Conservation (phyloP, 805 yeast species). For the Ogataea paradorogensis region DNA sequence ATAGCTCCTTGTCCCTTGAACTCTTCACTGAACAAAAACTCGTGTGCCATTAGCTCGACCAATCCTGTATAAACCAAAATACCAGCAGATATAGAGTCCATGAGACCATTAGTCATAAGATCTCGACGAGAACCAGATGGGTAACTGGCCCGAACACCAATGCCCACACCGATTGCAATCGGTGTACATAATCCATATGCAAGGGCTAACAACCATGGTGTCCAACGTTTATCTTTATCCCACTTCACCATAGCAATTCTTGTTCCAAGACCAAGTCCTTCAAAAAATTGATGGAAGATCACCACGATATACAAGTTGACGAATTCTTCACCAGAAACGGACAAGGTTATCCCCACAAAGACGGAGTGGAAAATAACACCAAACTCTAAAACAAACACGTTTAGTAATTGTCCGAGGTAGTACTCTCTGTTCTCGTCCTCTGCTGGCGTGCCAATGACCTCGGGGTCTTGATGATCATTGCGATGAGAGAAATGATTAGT, state of each 20-base stretch:
- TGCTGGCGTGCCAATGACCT: slow-evolving; percentile 39
- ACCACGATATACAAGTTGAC: slow-evolving; percentile 65
- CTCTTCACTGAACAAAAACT: slow-evolving; percentile 59
- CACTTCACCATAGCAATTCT: slow-evolving; percentile 58
- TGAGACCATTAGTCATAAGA: slow-evolving; percentile 64
- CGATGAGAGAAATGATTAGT: slow-evolving; percentile 41
- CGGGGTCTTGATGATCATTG: slow-evolving; percentile 42
- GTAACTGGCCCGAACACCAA: slow-evolving; percentile 66
- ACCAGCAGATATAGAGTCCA: slow-evolving; percentile 77
- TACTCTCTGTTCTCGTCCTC: slow-evolving; percentile 26
- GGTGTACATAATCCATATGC: slow-evolving; percentile 64
- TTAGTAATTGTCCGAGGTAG: slow-evolving; percentile 54
- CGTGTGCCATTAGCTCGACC: slow-evolving; percentile 78
- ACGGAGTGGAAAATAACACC: slow-evolving; percentile 84
- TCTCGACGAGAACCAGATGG: slow-evolving; percentile 57
- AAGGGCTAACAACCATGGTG: slow-evolving; percentile 58
- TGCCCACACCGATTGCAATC: slow-evolving; percentile 71
- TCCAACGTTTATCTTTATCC: slow-evolving; percentile 40
- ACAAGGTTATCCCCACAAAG: slow-evolving; percentile 73
- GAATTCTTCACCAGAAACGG: slow-evolving; percentile 77
- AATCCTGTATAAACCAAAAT: slow-evolving; percentile 73
- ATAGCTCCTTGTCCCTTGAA: slow-evolving; percentile 60
- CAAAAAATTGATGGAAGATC: slow-evolving; percentile 77
- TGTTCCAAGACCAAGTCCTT: slow-evolving; percentile 82
- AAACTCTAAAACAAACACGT: slow-evolving; percentile 63